Percentiles rank a stretch among this genome's conserved stretches.
Evolutionary conservation across 495 filamentous ascomycete species (phyloP).

Genomic region (Penicillium simplicissimum): DNA sequence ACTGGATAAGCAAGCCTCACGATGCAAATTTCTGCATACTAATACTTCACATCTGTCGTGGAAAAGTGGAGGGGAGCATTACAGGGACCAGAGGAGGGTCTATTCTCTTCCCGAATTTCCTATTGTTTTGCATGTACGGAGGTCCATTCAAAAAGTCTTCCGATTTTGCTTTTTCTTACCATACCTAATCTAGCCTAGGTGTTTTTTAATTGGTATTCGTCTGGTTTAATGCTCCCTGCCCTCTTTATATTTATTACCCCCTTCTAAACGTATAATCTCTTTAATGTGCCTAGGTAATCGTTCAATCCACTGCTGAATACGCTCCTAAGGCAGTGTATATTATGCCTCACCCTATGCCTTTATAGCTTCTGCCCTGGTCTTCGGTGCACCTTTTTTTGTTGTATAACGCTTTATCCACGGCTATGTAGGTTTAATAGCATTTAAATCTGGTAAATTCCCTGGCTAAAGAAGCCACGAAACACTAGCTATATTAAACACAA

Average conservation of each 20-base stretch:
- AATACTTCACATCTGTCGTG: no score
- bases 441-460: background rate
- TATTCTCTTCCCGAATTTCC: no score
- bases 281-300: background rate
- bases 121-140: no score
- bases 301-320: background rate
- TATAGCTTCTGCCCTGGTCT: no score
- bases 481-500: background rate
- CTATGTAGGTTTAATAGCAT: background rate
- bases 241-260: background rate
- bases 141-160: constrained; percentile 6
- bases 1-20: no score
- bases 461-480: background rate
- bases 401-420: background rate
- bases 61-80: no score
- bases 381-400: no score
- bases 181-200: constrained; percentile 8
- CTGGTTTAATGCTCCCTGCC: background rate
- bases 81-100: no score
- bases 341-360: no score
- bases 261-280: no score
- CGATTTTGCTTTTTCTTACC: background rate
- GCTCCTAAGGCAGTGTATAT: background rate
- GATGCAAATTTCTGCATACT: no score
- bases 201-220: background rate